Evolutionary conservation across 2,329 filamentous ascomycete genomes (phyloP).

Genomic region (Verticillium nonalfalfae): DNA sequence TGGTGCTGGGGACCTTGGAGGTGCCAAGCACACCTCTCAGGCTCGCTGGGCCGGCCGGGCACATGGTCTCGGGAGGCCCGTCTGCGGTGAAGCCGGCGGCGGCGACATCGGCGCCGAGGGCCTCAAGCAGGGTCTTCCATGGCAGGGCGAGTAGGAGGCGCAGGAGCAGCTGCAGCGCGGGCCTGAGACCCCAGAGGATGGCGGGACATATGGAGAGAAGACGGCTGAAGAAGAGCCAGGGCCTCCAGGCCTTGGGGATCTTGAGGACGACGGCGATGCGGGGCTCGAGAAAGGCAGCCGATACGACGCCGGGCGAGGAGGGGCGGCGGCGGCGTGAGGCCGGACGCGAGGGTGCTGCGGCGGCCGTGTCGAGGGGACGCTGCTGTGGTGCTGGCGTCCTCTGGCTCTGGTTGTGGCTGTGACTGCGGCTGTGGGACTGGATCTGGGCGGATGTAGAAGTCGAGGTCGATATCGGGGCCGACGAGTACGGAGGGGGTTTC

Average conservation of each 20-base stretch:
- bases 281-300: constrained; percentile 56
- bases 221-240: constrained; percentile 67
- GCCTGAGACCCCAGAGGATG: constrained; percentile 65
- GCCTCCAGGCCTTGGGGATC: constrained; percentile 65
- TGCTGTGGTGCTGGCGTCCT: neutral
- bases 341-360: neutral
- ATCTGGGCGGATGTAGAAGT: neutral
- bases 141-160: constrained; percentile 42
- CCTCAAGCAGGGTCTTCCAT: constrained; percentile 12
- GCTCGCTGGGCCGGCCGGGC: constrained; percentile 28
- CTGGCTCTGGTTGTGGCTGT: neutral
- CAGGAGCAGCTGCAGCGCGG: constrained; percentile 60
- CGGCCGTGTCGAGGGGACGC: neutral
- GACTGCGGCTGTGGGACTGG: neutral
- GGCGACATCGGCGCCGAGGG: constrained; percentile 3
- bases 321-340: constrained; percentile 1
- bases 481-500: constrained; percentile 2
- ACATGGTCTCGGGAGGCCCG: constrained; percentile 21
- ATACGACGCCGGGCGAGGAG: constrained; percentile 7
- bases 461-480: neutral
- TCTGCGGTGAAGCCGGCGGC: constrained; percentile 3
- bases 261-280: constrained; percentile 74
- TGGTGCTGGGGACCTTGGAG: constrained; percentile 20
- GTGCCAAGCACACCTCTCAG: constrained; percentile 36
- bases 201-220: constrained; percentile 65